Base-by-base conservation (phyloP, 2,329 filamentous ascomycete genomes). In the Fusarium musae region DNA sequence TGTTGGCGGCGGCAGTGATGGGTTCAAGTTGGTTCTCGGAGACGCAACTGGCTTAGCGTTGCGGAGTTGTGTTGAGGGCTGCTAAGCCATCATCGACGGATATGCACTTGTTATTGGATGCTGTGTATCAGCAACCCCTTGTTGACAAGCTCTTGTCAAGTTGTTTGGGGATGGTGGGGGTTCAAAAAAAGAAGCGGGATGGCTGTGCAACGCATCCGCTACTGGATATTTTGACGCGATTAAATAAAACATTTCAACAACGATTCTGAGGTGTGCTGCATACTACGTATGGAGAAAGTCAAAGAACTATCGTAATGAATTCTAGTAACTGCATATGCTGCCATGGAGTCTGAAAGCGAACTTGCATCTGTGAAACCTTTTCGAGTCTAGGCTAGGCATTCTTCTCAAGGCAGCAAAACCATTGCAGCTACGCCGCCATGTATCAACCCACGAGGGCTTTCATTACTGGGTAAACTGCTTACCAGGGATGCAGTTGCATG, bases 141-240 rank as follows among this genome's bases (percentile, higher is more conserved):
- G 47, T 74, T 65, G 47, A 46, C 54, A 52, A 70, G 59, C 54
- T 28, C 50, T 56, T 74, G 71, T 57, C 71, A 72, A 59, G 47
- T 53, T 56, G 49, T 58, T 26, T 26, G 58, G 42, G 36, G 42
- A 46, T 68, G 58, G 66, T 58, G 58, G 34, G 70, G 66, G 69
- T 64, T 75, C 76, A 78, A 73, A 77, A 78, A 78, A 78, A 78
- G 76, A 78, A 77, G 74, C 76, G 73, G 65, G 69, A 78, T 74
- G 76, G 76, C 76, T 74, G 76, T 78, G 76, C 76, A 78, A 70
- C 73, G 42, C 53, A 74, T 54, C 37, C 28, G 28, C 44, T 58
- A 69, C 53, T 64, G 28, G 42, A 53, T 26, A 58, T 50, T 58
- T 58, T 39, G 39, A 63, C 58, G 21, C 30, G 36, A 69, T 50